Base-by-base conservation (phyloP, 2,329 filamentous ascomycete genomes). In the Cytospora chrysosperma region DNA sequence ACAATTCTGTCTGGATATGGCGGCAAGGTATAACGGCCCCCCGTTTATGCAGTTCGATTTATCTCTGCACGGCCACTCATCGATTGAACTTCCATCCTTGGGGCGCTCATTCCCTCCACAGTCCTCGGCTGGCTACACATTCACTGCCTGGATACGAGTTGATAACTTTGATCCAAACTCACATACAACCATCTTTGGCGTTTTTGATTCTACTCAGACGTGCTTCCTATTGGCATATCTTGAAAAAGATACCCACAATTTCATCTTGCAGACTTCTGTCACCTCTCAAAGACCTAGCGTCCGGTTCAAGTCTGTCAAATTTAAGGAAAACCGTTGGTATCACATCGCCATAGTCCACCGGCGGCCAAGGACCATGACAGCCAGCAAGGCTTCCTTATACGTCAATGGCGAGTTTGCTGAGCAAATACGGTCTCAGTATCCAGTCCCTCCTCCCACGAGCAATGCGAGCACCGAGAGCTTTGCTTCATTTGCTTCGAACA, bases 241-340 rank as follows among this genome's bases (percentile, higher is more conserved):
- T 47, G 96, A 99, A 74, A 93, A 90, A 72, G 93, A 97, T 74
- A 96, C 92, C 2, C 91, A 86, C 65, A 95, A 97, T 76, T 90
- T 99, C 69, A 99, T 99, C 69, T 80, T 99, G 7, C 95, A 99
- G 77, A 98, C 96, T 9, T 97, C 95, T 21, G 90, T 98, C 65
- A 91, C 88, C 59, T 93, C 93, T 10, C 83, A 87, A 59, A 87
- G 90, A 64, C 94, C 95, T 3, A 98, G 94, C 75, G 91, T 99
- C 54, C 87, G 95, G 62, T 99, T 99, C 81, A 96, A 95, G 74
- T 90, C 90, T 2, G 85, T 88, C 13, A 80, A 83, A 0, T 98
- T 99, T 72, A 81, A 88, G 69, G 83, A 90, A 67, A 85, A 87
- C 61, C 83, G 81, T 69, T 99, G 95, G 95, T 99, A 99, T 75